phyloP scores from a whole-genome alignment of 305 asterid genomes.

The Ajuga reptans region DNA sequence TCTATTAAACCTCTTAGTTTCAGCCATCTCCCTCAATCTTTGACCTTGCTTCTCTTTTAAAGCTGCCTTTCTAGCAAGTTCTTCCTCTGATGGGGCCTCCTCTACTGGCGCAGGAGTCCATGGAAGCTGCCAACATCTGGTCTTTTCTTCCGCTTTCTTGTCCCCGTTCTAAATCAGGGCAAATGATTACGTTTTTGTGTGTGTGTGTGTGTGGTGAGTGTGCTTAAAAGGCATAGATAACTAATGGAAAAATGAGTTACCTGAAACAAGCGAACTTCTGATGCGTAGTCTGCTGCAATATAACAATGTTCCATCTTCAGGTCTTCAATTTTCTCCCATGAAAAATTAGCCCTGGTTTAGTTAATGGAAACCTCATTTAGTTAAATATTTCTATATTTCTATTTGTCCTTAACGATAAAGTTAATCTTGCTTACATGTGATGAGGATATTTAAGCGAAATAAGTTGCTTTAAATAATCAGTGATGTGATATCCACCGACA shows the following conservation, averaged over 20 bases:
- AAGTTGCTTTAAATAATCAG: slow-evolving; percentile 94
- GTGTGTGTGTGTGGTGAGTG: neutral
- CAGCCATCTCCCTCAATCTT: slow-evolving; percentile 96
- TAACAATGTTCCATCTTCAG: slow-evolving; percentile 96
- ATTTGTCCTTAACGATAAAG: slow-evolving; percentile 8
- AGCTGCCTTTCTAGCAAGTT: slow-evolving; percentile 96
- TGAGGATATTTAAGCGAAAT: slow-evolving; percentile 93
- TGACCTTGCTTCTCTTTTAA: slow-evolving; percentile 93
- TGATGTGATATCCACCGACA: slow-evolving; percentile 90
- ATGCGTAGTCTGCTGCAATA: slow-evolving; percentile 61
- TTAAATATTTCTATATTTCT: slow-evolving; percentile 16
- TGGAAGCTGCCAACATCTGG: slow-evolving; percentile 89
- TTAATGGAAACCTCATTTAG: slow-evolving; percentile 13
- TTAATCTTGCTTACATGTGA: slow-evolving; percentile 60
- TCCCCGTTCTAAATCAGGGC: slow-evolving; percentile 52
- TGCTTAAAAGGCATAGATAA: slow-evolving; percentile 9
- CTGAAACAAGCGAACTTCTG: slow-evolving; percentile 81
- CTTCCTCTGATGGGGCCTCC: slow-evolving; percentile 96
- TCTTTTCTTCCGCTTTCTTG: slow-evolving; percentile 74
- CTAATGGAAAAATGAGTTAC: slow-evolving; percentile 27
- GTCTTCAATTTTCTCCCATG: slow-evolving; percentile 98
- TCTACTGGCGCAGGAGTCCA: slow-evolving; percentile 87
- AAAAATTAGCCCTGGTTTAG: slow-evolving; percentile 63
- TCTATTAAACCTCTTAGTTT: slow-evolving; percentile 75
- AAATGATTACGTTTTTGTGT: slow-evolving; percentile 15